phyloP scores from a whole-genome alignment of 2,329 filamentous ascomycete genomes.

The Colletotrichum orchidophilum region DNA sequence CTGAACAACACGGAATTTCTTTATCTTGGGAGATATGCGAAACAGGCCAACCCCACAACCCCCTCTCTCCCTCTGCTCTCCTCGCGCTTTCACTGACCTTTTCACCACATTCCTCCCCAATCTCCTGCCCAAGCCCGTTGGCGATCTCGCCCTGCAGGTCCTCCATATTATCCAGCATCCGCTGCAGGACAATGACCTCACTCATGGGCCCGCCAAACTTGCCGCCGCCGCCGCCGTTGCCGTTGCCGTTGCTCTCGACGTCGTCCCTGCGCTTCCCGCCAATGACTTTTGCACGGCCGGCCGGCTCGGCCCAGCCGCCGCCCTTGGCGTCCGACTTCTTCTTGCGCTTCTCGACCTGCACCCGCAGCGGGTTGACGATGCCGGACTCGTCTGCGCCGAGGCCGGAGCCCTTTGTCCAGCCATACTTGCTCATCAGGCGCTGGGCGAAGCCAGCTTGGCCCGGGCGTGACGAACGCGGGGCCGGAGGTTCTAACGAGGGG shows the following conservation, averaged over 20 bases:
- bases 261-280: constrained; percentile 71
- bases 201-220: constrained; percentile 77
- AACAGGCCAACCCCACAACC: background rate
- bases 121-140: constrained; percentile 84
- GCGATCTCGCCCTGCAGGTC: constrained; percentile 82
- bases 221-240: constrained; percentile 36
- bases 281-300: constrained; percentile 80
- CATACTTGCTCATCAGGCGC: constrained; percentile 91
- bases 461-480: constrained; percentile 70
- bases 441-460: constrained; percentile 88
- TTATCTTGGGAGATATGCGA: constrained; percentile 7
- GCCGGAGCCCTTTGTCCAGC: constrained; percentile 88
- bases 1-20: background rate
- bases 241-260: too few species aligned
- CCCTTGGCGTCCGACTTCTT: constrained; percentile 82
- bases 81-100: constrained; percentile 71
- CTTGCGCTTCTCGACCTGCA: constrained; percentile 87
- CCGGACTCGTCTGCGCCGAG: constrained; percentile 84
- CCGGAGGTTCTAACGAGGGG: constrained; percentile 46
- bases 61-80: too few species aligned
- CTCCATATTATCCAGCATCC: constrained; percentile 86
- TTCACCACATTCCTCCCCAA: constrained; percentile 90
- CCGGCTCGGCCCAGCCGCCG: constrained; percentile 77
- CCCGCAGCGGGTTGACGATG: constrained; percentile 84
- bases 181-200: constrained; percentile 81